phyloP scores from a whole-genome alignment of 495 filamentous ascomycete genomes.

The Neurospora terricola region DNA sequence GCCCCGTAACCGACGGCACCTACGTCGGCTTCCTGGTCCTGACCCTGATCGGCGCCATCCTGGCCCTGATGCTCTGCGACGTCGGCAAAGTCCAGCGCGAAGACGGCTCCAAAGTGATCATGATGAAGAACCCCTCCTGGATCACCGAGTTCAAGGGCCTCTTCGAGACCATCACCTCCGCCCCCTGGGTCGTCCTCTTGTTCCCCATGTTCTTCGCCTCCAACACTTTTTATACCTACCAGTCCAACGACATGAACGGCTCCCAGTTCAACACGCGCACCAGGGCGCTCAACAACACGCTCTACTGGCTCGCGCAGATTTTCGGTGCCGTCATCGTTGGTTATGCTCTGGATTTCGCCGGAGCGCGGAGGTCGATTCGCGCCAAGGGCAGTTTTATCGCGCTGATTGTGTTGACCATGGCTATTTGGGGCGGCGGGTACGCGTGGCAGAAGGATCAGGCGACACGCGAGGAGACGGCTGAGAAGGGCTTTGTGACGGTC shows the following conservation, averaged over 20 bases:
- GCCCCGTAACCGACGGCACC: conserved; percentile 67
- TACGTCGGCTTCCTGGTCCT: conserved; percentile 88
- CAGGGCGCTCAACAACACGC: conserved; percentile 68
- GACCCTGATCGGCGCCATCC: conserved; percentile 62
- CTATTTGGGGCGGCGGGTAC: conserved; percentile 82
- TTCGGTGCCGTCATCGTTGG: conserved; percentile 73
- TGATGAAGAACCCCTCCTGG: conserved; percentile 82
- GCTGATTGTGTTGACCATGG: conserved; percentile 66
- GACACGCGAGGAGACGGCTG: conserved; percentile 37
- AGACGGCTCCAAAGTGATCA: conserved; percentile 66
- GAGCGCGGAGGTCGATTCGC: conserved; percentile 56
- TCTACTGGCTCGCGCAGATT: conserved; percentile 88
- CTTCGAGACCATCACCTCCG: conserved; percentile 57
- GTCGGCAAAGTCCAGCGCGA: conserved; percentile 66
- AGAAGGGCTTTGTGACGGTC: conserved; percentile 25
- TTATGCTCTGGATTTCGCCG: conserved; percentile 57
- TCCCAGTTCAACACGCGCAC: conserved; percentile 77
- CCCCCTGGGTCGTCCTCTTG: conserved; percentile 71
- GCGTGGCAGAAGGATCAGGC: conserved; percentile 57
- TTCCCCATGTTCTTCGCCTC: conserved; percentile 83
- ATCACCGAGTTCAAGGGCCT: conserved; percentile 69
- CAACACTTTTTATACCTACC: conserved; percentile 74
- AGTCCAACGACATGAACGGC: conserved; percentile 51
- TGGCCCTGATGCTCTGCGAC: conserved; percentile 65
- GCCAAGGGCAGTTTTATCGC: conserved; percentile 60